These are phyloP conservation scores for Trichosanthes cucumerina DNA, from an alignment of 306 rosid genomes.

Conservation along the genomic window DNA sequence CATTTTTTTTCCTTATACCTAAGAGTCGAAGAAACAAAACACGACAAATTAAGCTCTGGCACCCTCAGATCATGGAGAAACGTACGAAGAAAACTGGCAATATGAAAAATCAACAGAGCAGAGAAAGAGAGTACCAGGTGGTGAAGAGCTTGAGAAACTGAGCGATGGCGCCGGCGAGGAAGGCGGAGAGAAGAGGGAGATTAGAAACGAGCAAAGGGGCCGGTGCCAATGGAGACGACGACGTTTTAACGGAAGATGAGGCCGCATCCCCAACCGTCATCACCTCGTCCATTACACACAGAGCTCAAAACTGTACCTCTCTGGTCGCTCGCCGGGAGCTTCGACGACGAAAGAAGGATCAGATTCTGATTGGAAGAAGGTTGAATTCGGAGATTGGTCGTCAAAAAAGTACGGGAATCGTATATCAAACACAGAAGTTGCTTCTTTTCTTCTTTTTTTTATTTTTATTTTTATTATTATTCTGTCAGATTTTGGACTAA, in stretches of 20 bases:
- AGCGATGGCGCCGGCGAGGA: constrained; percentile 68
- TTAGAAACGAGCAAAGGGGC: constrained; percentile 28
- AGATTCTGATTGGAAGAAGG: neutral
- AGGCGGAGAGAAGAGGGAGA: constrained; percentile 47
- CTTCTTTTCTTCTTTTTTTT: neutral
- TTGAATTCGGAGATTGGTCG: neutral
- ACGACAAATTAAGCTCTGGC: constrained; percentile 17
- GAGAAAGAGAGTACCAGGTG: constrained; percentile 48
- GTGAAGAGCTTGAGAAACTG: constrained; percentile 97
- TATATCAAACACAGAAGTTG: neutral
- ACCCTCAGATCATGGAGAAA: neutral
- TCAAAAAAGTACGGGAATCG: neutral
- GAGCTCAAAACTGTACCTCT: neutral
- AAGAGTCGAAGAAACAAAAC: constrained; percentile 30
- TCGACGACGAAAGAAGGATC: neutral
- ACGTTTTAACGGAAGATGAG: constrained; percentile 21
- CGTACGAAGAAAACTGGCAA: neutral
- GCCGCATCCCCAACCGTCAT: constrained; percentile 41
- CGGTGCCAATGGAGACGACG: constrained; percentile 18
- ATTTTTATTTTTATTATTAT: neutral
- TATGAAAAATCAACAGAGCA: neutral
- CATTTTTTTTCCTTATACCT: constrained; percentile 89
- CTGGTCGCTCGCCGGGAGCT: neutral
- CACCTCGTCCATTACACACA: constrained; percentile 33
- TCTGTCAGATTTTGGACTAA: neutral